A percentile compares a stretch with the other conserved stretches of the same genome.
Conservation (phyloP, 768 basidiomycete species). For the Cytidiella melzeri region DNA sequence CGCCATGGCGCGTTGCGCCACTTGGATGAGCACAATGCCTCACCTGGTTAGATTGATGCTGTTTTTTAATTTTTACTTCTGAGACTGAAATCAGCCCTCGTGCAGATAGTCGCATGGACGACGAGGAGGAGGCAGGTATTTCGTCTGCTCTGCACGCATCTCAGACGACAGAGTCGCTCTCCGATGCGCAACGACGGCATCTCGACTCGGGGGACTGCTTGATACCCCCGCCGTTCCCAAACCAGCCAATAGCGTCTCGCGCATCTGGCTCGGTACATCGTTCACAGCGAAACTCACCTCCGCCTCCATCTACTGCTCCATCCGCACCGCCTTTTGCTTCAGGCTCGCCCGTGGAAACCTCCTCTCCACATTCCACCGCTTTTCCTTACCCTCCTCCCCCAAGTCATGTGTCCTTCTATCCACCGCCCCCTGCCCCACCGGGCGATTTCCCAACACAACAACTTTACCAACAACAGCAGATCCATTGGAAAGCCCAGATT, state of each 20-base stretch:
- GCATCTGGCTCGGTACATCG: neutral
- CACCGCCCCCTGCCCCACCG: neutral
- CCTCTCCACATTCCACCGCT: conserved; percentile 1
- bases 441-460: neutral
- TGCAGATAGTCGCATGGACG: neutral
- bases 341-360: neutral
- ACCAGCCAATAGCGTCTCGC: neutral
- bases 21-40: too few relatives aligned
- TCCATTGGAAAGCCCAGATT: conserved; percentile 7
- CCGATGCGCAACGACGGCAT: conserved; percentile 5
- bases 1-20: conserved; percentile 9
- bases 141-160: neutral
- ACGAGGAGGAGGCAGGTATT: neutral
- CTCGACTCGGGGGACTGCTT: conserved; percentile 3
- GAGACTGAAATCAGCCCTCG: neutral
- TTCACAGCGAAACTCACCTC: neutral
- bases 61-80: neutral
- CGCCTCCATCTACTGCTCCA: neutral
- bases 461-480: conserved; percentile 3
- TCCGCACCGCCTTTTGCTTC: neutral
- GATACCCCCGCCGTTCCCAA: conserved; percentile 6
- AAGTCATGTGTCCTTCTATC: neutral
- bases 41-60: neutral
- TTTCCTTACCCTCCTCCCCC: neutral
- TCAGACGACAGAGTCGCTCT: neutral